Conservation (phyloP, 768 basidiomycete species). For the Trichaptum fuscoviolaceum region DNA sequence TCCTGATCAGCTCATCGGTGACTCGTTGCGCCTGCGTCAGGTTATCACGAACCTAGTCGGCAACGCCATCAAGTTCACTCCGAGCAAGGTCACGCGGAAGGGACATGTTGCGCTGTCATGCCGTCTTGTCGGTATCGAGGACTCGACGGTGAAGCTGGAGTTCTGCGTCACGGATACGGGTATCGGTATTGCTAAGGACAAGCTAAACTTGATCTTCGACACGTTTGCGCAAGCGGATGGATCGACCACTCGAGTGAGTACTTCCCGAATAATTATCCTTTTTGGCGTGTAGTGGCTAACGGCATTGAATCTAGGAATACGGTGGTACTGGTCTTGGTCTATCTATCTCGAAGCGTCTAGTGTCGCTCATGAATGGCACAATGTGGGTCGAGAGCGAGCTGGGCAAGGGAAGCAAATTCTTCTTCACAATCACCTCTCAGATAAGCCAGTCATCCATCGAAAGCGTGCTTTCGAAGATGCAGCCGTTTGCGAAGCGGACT, state of each 20-base stretch:
- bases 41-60: slow-evolving; percentile 94
- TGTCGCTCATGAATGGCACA: slow-evolving; percentile 95
- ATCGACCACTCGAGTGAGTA: slow-evolving; percentile 83
- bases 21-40: slow-evolving; percentile 89
- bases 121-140: slow-evolving; percentile 70
- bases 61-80: slow-evolving; percentile 97
- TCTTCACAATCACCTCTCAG: slow-evolving; percentile 91
- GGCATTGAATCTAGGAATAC: slow-evolving; percentile 60
- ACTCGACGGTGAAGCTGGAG: slow-evolving; percentile 83
- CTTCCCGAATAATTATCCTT: slow-evolving; percentile 10
- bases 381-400: slow-evolving; percentile 99
- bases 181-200: slow-evolving; percentile 98
- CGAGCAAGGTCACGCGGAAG: slow-evolving; percentile 66
- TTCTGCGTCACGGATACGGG: slow-evolving; percentile 98
- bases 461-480: slow-evolving; percentile 69
- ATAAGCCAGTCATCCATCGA: slow-evolving; percentile 74
- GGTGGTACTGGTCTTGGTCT: slow-evolving; percentile 95
- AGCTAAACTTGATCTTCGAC: slow-evolving; percentile 96
- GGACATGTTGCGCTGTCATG: slow-evolving; percentile 91
- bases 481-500: slow-evolving; percentile 79
- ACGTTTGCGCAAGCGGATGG: slow-evolving; percentile 99
- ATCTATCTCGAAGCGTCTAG: slow-evolving; percentile 96
- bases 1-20: slow-evolving; percentile 95
- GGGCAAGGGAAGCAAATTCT: slow-evolving; percentile 89
- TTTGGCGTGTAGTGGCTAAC: neutral